A percentile compares a stretch with the other conserved stretches of the same genome.
Conservation (phyloP, 2,329 filamentous ascomycete species). For the Paracoccidioides lutzii region DNA sequence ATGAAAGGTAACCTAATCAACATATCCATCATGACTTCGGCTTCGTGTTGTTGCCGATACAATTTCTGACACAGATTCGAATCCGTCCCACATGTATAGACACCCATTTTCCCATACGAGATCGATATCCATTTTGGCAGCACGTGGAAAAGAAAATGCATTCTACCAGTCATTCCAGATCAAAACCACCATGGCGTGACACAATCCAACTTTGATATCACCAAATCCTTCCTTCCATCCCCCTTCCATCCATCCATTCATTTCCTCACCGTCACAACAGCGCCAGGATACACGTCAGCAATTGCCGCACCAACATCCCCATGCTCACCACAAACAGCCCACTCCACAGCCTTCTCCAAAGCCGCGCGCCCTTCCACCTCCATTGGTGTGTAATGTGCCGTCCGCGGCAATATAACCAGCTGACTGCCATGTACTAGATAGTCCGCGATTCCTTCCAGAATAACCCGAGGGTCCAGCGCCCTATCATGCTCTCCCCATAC, state of each 20-base stretch:
- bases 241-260: conserved; percentile 12
- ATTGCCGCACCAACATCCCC: conserved; percentile 22
- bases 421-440: conserved; percentile 40
- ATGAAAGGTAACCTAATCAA: no score
- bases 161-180: no score
- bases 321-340: conserved; percentile 26
- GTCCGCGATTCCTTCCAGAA: conserved; percentile 40
- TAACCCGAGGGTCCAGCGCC: conserved; percentile 38
- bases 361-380: conserved; percentile 34
- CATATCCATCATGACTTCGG: no score
- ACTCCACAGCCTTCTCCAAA: conserved; percentile 29
- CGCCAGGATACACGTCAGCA: conserved; percentile 21
- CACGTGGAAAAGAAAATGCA: no score
- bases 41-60: no score
- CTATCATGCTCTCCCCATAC: conserved; percentile 42
- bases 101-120: no score
- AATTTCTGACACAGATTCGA: no score
- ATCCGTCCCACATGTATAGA: no score
- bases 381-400: conserved; percentile 43
- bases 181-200: no score
- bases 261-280: conserved; percentile 21
- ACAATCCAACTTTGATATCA: background rate
- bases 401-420: conserved; percentile 36
- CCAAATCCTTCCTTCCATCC: background rate
- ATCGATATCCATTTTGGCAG: no score